These are phyloP conservation scores for Backusella parvicylindrica DNA, from an alignment of 192 early-diverging fungal species.

Conservation along the genomic window DNA sequence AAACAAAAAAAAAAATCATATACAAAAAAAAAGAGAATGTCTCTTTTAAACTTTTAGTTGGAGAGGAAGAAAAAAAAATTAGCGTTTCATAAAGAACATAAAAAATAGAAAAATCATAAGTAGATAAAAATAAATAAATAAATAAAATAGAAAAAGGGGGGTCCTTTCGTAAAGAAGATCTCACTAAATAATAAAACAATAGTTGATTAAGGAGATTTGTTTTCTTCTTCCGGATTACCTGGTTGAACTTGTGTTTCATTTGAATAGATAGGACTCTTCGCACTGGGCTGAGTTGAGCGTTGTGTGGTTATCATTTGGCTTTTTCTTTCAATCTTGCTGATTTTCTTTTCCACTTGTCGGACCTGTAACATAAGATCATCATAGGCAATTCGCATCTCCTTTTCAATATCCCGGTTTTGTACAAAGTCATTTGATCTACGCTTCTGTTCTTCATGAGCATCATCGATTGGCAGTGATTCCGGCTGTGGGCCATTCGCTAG, in stretches of 20 bases:
- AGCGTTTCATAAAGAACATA: not conserved
- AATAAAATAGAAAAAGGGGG: not conserved
- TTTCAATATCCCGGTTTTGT: constrained; percentile 20
- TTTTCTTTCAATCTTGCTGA: constrained; percentile 10
- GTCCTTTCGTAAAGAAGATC: not conserved
- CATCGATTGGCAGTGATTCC: not conserved
- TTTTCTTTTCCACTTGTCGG: constrained; percentile 16
- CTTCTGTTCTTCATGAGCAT: not conserved
- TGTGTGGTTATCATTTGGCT: constrained; percentile 3
- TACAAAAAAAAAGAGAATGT: not conserved
- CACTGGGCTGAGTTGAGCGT: not conserved
- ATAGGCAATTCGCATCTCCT: constrained; percentile 24
- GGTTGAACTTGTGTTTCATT: not conserved
- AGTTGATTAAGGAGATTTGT: not conserved
- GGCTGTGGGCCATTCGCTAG: not conserved
- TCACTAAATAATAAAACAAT: not conserved
- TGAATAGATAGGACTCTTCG: not conserved
- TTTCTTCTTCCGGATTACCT: not conserved
- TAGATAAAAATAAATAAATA: not conserved
- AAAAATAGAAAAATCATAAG: not conserved
- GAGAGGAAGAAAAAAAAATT: not conserved
- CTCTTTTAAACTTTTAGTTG: not conserved
- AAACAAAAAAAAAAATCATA: not conserved
- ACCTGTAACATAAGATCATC: constrained; percentile 29
- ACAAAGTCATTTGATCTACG: not conserved